Percentiles rank a stretch among this genome's conserved stretches.
phyloP scores from a whole-genome alignment of 148 eudicot species.

The Dianthus caryophyllus region DNA sequence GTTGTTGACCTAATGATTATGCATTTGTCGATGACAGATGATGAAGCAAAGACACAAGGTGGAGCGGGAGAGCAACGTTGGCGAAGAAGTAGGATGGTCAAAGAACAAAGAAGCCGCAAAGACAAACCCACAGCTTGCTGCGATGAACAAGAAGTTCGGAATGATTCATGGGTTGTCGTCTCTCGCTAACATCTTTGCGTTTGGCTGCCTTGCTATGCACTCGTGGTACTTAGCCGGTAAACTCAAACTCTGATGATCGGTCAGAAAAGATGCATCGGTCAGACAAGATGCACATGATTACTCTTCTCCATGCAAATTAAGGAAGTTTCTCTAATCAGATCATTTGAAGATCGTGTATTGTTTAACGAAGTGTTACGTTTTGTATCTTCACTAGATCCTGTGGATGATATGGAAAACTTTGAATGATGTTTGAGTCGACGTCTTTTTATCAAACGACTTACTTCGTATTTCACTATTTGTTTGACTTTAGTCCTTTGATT shows the following conservation, averaged over 20 bases:
- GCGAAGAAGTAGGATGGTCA: constrained; percentile 96
- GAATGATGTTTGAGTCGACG: too few species aligned
- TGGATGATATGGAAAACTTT: too few species aligned
- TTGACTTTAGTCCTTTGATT: too few species aligned
- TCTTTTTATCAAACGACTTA: too few species aligned
- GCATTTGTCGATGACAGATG: constrained; percentile 44
- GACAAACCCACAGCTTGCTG: constrained; percentile 66
- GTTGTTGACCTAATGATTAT: not conserved
- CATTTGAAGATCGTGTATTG: too few species aligned
- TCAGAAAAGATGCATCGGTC: too few species aligned
- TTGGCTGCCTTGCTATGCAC: constrained; percentile 88
- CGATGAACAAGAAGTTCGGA: constrained; percentile 97
- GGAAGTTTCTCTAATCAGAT: too few species aligned
- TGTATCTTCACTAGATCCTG: too few species aligned
- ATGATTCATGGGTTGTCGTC: constrained; percentile 92
- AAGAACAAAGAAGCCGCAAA: constrained; percentile 89
- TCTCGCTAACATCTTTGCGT: constrained; percentile 74
- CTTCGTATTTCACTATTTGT: too few species aligned
- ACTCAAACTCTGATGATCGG: constrained; percentile 47
- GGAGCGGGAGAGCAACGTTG: constrained; percentile 83
- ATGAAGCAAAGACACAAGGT: constrained; percentile 97
- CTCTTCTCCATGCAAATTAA: not conserved
- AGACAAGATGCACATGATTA: not conserved
- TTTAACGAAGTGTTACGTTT: too few species aligned
- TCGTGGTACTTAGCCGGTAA: constrained; percentile 93